A percentile compares a stretch with the other conserved stretches of the same genome.
These are phyloP conservation scores for Cnidoscolus chayamansa DNA, from an alignment of 441 rosid species.

Conservation along the genomic window DNA sequence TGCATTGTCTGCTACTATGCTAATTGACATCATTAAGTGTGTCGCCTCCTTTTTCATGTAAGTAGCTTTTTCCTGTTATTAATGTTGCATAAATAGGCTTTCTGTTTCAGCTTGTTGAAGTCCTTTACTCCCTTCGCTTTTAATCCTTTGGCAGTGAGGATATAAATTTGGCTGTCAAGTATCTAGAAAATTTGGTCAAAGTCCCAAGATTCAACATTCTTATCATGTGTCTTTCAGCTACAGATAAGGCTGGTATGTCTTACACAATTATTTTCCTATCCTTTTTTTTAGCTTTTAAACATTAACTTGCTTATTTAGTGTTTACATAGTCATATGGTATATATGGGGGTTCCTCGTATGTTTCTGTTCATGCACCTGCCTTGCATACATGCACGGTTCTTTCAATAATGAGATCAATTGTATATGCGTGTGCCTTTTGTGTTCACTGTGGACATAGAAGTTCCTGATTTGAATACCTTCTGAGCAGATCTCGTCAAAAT, in stretches of 20 bases:
- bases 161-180: conserved; percentile 61
- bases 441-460: background rate
- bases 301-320: background rate
- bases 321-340: background rate
- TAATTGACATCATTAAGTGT: conserved; percentile 68
- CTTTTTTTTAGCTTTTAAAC: background rate
- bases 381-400: background rate
- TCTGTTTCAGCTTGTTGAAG: background rate
- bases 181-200: conserved; percentile 64
- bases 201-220: conserved; percentile 87
- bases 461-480: conserved; percentile 24
- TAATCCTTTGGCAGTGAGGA: conserved; percentile 54
- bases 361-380: background rate
- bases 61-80: conserved; percentile 27
- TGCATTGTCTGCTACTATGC: conserved; percentile 62
- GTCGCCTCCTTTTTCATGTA: conserved; percentile 65
- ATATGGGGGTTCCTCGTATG: background rate
- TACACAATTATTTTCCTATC: too few relatives aligned
- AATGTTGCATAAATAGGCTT: background rate
- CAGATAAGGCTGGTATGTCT: conserved; percentile 67
- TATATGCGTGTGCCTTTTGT: background rate
- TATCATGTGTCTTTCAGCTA: conserved; percentile 69
- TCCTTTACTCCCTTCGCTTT: conserved; percentile 17
- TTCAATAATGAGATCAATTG: background rate
- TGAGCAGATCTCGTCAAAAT: conserved; percentile 67